These are phyloP conservation scores for Fomitopsis schrenkii DNA, from an alignment of 1,284 basidiomycete genomes.

Conservation along the genomic window DNA sequence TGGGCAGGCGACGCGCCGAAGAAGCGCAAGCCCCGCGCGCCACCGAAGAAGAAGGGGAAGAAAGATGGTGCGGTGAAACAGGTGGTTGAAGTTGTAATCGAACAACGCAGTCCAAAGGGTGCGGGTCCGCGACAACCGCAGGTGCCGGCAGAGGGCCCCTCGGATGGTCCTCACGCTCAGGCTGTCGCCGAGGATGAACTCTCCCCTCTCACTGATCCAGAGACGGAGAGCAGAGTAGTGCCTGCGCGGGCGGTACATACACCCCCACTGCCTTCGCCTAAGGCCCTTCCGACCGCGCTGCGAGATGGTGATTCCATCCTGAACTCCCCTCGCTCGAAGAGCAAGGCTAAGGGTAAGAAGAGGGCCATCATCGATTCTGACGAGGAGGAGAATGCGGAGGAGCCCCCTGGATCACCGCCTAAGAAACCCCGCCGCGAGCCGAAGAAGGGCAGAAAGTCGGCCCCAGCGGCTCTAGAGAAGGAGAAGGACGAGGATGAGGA, in stretches of 20 bases:
- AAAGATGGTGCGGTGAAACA: conserved; percentile 10
- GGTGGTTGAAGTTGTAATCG: conserved; percentile 8
- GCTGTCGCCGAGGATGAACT: background rate
- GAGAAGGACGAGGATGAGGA: conserved; percentile 7
- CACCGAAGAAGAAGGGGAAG: conserved; percentile 18
- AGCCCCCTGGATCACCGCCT: conserved; percentile 2
- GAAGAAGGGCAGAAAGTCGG: conserved; percentile 2
- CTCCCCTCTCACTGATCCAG: background rate
- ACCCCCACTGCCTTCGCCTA: background rate
- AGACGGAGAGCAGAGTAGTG: background rate
- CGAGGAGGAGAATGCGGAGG: conserved; percentile 18
- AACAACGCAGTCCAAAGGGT: conserved; percentile 1
- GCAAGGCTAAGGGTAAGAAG: conserved; percentile 23
- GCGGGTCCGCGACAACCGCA: background rate
- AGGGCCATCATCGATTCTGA: conserved; percentile 22
- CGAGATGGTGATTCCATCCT: background rate
- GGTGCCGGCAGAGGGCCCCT: conserved; percentile 8
- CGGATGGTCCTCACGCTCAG: background rate
- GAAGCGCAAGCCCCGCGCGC: conserved; percentile 13
- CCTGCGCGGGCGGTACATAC: background rate
- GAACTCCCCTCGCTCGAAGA: conserved; percentile 8
- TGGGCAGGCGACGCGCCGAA: background rate
- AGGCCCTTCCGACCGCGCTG: background rate
- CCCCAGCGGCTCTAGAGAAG: conserved; percentile 3
- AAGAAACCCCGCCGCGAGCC: conserved; percentile 14